A percentile compares a stretch with the other conserved stretches of the same genome.
These are phyloP conservation scores for Hamiltosporidium tvaerminnensis DNA, from an alignment of 371 early-diverging fungal genomes.

Conservation along the genomic window DNA sequence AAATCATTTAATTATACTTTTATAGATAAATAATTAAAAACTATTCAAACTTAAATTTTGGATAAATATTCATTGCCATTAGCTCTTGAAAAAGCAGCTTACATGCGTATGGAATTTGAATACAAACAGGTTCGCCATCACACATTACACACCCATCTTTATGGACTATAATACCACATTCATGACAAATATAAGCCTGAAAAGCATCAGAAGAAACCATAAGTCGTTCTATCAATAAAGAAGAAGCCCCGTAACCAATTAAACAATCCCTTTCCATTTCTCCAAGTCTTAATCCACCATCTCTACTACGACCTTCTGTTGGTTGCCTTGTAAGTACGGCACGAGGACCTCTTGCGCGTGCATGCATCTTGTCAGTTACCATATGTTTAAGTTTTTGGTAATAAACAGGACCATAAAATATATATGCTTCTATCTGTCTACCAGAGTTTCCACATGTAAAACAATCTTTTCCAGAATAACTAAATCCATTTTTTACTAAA, in stretches of 20 bases:
- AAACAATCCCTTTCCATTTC: conserved; percentile 96
- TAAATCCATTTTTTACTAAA: conserved; percentile 77
- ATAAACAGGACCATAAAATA: conserved; percentile 90
- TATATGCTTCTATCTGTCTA: conserved; percentile 73
- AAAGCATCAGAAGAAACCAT: conserved; percentile 82
- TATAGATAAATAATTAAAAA: no score
- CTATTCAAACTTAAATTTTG: conserved; percentile 51
- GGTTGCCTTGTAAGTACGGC: conserved; percentile 86
- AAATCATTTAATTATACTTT: no score
- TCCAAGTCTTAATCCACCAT: conserved; percentile 87
- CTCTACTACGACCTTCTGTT: conserved; percentile 87
- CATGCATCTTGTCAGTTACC: conserved; percentile 99
- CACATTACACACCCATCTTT: conserved; percentile 61
- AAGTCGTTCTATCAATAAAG: conserved; percentile 74
- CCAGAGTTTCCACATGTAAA: conserved; percentile 60
- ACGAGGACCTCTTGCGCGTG: conserved; percentile 79
- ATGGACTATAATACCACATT: conserved; percentile 77
- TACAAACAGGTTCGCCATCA: conserved; percentile 65
- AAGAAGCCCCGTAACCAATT: conserved; percentile 86
- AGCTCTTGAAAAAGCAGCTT: conserved; percentile 69
- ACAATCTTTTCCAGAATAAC: conserved; percentile 94
- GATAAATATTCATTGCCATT: conserved; percentile 86
- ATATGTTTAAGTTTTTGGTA: conserved; percentile 97
- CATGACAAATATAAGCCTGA: conserved; percentile 70
- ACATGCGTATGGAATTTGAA: conserved; percentile 82